Base-by-base conservation (phyloP, 2,329 filamentous ascomycete genomes). In the Rosellinia necatrix region DNA sequence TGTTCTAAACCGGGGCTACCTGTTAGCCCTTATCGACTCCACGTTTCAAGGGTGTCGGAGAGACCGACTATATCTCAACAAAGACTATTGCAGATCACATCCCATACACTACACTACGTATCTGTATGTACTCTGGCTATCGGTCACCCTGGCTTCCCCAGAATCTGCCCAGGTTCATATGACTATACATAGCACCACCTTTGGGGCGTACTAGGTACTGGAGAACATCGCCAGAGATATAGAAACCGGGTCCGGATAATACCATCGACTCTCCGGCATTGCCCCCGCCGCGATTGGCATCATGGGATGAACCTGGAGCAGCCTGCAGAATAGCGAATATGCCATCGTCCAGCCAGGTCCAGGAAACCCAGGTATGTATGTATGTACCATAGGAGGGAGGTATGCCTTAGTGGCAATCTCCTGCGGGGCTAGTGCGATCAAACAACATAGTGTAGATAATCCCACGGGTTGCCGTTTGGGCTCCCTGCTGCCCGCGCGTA, bases 61-160 rank as follows among this genome's bases (percentile, higher is more conserved):
- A 48, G 35, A 48, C 56, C 51, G 51, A 24, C 30, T 40, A 32
- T 44, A 53, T 58, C 38, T 58, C 21, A 17, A 40, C 12, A n/a
- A n/a, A 40, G 19, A 8, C 22, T 41, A 47, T 46, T 19, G 49
- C 37, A 44, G 13, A 41, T 32, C 32, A 27, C 22, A 9, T 15
- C 5, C 29, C 2, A 25, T n/a, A 22, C 30, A n/a, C n/a, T n/a
- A n/a, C n/a, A n/a, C n/a, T n/a, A n/a, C n/a, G n/a, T 15, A 13
- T 30, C 15, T 27, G 27, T 22, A 46, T 6, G n/a, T n/a, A n/a
- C 35, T 38, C 19, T 24, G 13, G 9, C n/a, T n/a, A n/a, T n/a
- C n/a, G n/a, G n/a, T n/a, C n/a, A n/a, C n/a, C n/a, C n/a, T n/a
- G n/a, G 24, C 19, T 37, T 37, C 29, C 42, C 42, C 13, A 53